Evolutionary conservation across 345 rosid species (phyloP).

Genomic region (Toxicodendron radicans): DNA sequence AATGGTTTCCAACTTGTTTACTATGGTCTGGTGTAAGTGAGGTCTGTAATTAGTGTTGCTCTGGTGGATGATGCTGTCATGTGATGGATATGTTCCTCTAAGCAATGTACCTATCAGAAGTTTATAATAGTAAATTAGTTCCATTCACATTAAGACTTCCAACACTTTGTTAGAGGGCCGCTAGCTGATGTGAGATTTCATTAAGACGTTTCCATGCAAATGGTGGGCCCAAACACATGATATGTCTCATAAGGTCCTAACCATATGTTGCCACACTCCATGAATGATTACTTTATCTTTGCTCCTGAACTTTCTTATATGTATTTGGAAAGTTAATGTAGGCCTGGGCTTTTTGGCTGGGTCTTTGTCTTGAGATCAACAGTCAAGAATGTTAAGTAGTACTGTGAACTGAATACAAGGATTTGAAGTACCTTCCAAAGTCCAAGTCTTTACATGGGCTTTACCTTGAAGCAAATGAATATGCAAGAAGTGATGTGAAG

Average conservation of each 20-base stretch:
- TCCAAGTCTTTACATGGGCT: too few relatives aligned
- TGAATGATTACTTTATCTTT: neutral
- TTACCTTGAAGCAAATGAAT: too few relatives aligned
- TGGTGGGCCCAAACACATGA: neutral
- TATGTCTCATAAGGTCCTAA: neutral
- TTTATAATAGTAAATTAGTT: too few relatives aligned
- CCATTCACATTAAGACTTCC: neutral
- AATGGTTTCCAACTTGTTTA: neutral
- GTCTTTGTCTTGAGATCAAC: neutral
- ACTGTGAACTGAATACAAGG: neutral
- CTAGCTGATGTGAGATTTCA: too few relatives aligned
- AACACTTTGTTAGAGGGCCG: neutral
- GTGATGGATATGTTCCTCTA: neutral
- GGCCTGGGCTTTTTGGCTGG: neutral
- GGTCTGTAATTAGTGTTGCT: neutral
- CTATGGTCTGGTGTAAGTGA: constrained; percentile 2
- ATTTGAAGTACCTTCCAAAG: too few relatives aligned
- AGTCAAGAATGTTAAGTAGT: neutral
- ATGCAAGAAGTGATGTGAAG: too few relatives aligned
- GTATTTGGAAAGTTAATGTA: neutral
- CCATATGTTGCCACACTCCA: neutral
- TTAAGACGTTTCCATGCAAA: neutral
- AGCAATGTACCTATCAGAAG: neutral
- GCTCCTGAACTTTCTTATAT: neutral
- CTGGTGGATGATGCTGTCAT: constrained; percentile 1